These are phyloP conservation scores for Schizophyllum amplum DNA, from an alignment of 1,284 basidiomycete genomes.

Conservation along the genomic window DNA sequence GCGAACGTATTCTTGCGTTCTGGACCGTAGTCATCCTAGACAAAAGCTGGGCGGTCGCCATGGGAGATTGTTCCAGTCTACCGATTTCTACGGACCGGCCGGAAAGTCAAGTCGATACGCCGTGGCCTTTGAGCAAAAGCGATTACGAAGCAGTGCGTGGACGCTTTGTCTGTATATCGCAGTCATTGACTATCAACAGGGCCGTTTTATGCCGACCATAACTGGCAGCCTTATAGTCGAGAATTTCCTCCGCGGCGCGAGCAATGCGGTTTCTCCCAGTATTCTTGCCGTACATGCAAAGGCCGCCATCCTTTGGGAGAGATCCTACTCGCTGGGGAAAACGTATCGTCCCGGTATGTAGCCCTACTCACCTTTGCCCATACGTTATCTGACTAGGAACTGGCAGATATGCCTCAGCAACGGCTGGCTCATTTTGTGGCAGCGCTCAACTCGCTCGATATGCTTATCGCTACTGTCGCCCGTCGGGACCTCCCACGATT, in stretches of 20 bases:
- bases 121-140: constrained; percentile 24
- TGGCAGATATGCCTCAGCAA: constrained; percentile 10
- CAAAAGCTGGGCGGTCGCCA: constrained; percentile 22
- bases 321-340: constrained; percentile 11
- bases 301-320: constrained; percentile 18
- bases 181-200: neutral
- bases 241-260: constrained; percentile 15
- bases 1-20: constrained; percentile 33
- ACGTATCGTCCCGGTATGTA: constrained; percentile 14
- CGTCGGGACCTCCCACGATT: neutral
- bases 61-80: constrained; percentile 16
- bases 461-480: constrained; percentile 8
- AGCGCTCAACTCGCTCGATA: constrained; percentile 10
- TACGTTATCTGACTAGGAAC: neutral
- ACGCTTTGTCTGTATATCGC: neutral
- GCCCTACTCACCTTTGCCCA: neutral
- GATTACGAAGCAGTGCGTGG: neutral
- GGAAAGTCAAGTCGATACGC: constrained; percentile 24
- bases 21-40: constrained; percentile 34
- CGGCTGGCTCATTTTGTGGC: constrained; percentile 7
- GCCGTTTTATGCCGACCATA: neutral
- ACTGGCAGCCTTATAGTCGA: constrained; percentile 11
- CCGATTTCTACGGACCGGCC: constrained; percentile 12
- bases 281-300: constrained; percentile 17
- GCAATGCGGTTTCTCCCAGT: neutral